A percentile compares a stretch with the other conserved stretches of the same genome.
phyloP scores from a whole-genome alignment of 139 green algal species.

The Bryopsis sp. region DNA sequence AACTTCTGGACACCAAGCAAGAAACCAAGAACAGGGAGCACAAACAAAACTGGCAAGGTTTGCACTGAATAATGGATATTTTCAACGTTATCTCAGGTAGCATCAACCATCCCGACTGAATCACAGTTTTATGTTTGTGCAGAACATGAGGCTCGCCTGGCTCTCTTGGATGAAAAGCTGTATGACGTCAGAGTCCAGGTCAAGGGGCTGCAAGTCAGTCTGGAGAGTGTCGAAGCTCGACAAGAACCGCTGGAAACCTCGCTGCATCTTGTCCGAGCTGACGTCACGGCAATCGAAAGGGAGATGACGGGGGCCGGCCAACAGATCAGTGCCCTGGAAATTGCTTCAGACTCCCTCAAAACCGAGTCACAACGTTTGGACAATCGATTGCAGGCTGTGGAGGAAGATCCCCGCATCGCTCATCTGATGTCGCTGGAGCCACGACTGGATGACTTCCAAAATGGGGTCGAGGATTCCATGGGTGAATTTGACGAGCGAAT shows the following conservation, averaged over 20 bases:
- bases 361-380: not conserved
- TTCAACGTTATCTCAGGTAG: not conserved
- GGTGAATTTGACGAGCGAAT: too few relatives aligned
- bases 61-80: not conserved
- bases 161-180: not conserved
- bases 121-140: not conserved
- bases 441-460: not conserved
- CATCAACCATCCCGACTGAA: not conserved
- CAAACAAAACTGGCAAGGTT: not conserved
- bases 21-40: not conserved
- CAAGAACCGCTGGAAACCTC: not conserved
- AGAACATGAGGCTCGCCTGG: conserved; percentile 2
- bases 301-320: not conserved
- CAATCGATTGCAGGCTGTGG: not conserved
- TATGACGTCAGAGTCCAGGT: not conserved
- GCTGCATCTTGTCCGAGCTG: not conserved
- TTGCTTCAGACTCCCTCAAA: not conserved
- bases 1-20: too few relatives aligned
- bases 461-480: not conserved
- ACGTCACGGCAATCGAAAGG: conserved; percentile 7
- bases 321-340: not conserved
- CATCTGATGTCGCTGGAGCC: not conserved
- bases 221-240: not conserved
- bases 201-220: not conserved
- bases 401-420: not conserved